Evolutionary conservation across 2,329 filamentous ascomycete species (phyloP), one percentile per base, ranked within the genome.

Genomic region (Immersiporthe knoxdaviesiana): DNA sequence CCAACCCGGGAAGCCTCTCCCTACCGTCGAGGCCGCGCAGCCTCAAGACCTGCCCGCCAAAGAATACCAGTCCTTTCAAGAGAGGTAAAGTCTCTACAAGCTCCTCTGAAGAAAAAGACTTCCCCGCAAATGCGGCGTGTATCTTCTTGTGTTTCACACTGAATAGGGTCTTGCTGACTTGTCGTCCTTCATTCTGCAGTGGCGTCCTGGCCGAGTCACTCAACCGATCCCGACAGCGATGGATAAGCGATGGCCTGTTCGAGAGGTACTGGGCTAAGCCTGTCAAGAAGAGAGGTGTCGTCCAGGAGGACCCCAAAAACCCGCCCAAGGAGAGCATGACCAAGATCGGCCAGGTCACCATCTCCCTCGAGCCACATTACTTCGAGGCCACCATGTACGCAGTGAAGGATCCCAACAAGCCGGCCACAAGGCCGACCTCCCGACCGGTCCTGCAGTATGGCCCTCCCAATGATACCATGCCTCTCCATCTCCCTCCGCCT

Each of bases 221-320:
- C 35, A 81, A 87, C 63, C 86, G 91, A 75, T 96, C 92, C 75
- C 89, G 91, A 70, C 84, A 90, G 68, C 88, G 86, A 84, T 94
- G 91, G 91, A 85, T 91, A 32, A 86, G 83, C 75, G 88, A 91
- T 73, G 90, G 90, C 39, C 84, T 93, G 62, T 92, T 94, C 74
- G 90, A 93, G 74, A 91, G 89, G 75, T 93, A 91, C 78, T 94
- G 91, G 91, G 87, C 89, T 11, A 93, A 93, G 76, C 90, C 91
- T 3, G 82, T 82, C 56, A 91, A 91, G 79, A 87, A 87, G 72
- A 92, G 91, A 77, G 88, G 90, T 58, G 85, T 87, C 2, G 78
- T 88, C 32, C 84, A 86, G 67, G 89, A 90, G 74, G 87, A 90
- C 65, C 83, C 86, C 7, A 88, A 89, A 73, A 92, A 92, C 74